Base-by-base conservation (phyloP, 2,329 filamentous ascomycete species). In the Tolypocladium tropicale region DNA sequence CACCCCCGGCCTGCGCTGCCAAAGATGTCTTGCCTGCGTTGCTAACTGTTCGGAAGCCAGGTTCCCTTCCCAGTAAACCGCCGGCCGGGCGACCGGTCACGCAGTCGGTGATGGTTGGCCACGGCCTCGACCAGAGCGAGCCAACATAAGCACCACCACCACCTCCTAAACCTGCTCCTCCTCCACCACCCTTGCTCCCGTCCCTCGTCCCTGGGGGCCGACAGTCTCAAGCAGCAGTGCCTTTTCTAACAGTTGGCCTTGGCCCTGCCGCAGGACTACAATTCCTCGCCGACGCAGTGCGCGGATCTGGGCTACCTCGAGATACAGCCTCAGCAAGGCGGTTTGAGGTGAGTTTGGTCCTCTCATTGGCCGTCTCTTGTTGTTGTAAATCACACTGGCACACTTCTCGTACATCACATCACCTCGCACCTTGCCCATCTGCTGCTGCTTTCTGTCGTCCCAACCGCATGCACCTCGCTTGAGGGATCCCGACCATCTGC, bases 221-320 rank as follows among this genome's bases (percentile, higher is more conserved):
- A 52, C 54, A 48, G 23, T 16, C 41, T 55, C 56, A 57, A 56
- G 60, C 53, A 56, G 39, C 14, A 21, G 52, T 57, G 49, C 43
- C 23, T 48, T 48, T 54, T 57, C 53, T 56, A 55, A 60, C 64
- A 68, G 63, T 50, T 53, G 61, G n/a, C 56, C 55, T 55, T 53
- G 60, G 60, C 59, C 56, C 59, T 68, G 61, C 63, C 74, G 68
- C 73, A 81, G 77, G 79, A 80, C 66, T 81, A 79, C 71, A 76
- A 79, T 70, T 73, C 77, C 68, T 77, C 79, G 69, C 74, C 78
- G 69, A 70, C 73, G 66, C 65, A 70, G 58, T 64, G 62, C 54
- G 57, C 67, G 64, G 77, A 76, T 68, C 72, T 81, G 67, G 78
- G 80, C 63, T 82, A 80, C 65, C 74, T 81, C 66, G 77, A 79